phyloP scores from a whole-genome alignment of 306 rosid species.

The Psophocarpus tetragonolobus region DNA sequence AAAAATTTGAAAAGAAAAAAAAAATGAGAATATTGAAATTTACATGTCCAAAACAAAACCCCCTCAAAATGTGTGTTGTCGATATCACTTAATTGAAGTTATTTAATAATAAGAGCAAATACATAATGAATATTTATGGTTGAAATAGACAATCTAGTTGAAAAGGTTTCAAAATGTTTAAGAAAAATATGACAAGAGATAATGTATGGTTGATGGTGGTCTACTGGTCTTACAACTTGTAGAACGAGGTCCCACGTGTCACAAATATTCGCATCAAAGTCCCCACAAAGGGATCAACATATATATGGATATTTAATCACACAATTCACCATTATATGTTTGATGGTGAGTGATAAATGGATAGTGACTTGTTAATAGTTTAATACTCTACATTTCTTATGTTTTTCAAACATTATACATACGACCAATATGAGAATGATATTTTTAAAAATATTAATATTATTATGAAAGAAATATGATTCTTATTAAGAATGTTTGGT shows the following conservation, averaged over 20 bases:
- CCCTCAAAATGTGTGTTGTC: background rate
- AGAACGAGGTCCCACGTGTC: conserved; percentile 25
- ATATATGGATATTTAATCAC: background rate
- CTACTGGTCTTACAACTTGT: background rate
- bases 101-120: background rate
- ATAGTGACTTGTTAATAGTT: background rate
- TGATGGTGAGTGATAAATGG: background rate
- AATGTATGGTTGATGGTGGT: conserved; percentile 32
- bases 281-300: background rate
- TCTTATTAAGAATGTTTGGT: too few relatives aligned
- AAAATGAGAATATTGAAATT: background rate
- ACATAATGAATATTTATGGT: background rate
- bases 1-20: background rate
- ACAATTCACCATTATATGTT: background rate
- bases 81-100: background rate
- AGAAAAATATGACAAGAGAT: conserved; percentile 27
- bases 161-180: background rate
- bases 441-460: too few relatives aligned
- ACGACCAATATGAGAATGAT: too few relatives aligned
- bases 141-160: background rate
- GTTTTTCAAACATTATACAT: background rate
- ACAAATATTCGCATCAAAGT: conserved; percentile 25
- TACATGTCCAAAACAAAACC: background rate
- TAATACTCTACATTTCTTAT: background rate
- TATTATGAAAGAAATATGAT: too few relatives aligned